Evolutionary conservation across 352 stramenopile species (phyloP), one percentile per base, ranked within the genome.

Genomic region (Globisporangium irregulare): DNA sequence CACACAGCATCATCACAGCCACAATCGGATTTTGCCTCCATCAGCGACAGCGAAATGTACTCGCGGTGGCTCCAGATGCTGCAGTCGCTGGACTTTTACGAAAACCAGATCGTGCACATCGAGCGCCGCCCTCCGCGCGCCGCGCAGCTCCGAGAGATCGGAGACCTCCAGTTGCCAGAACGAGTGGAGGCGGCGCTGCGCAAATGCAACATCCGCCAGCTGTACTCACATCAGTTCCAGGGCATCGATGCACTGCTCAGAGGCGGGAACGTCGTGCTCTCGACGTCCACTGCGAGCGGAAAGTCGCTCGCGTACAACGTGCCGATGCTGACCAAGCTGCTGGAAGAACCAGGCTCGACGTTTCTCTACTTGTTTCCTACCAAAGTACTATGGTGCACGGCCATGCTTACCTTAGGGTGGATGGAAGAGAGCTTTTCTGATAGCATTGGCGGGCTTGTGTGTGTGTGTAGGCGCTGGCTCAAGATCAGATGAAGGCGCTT

Each of bases 301-400:
- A 99, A 99, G 76, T 98, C 90, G 8, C 75, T 99, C n/a, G 95
- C 97, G 27, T 99, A 98, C 81, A 95, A 97, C 66, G 71, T 99
- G 6, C 97, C 97, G 12, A 97, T 98, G 68, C 73, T 99, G 25
- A 69, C 89, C 70, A 80, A 67, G 72, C 80, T 92, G 38, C 66
- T 94, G 1, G 62, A 78, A 50, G 84, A 84, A n/a, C 59, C 75
- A 2, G 32, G 72, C 9, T 78, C 90, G 41, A 93, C 76, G 62
- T 95, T 82, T 84, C 75, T 99, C 53, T 97, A 98, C 51, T 66
- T 99, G 5, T 99, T 99, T 69, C 98, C 98, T 0, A 99, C 98
- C 15, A 99, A 99, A 76, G 78, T 84, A 58, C 32, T 38, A 38
- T 38, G 56, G 14, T 38, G 25, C 20, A 18, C 55, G 4, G 12